Evolutionary conservation across 2,329 filamentous ascomycete species (phyloP), one percentile per base, ranked within the genome.

Genomic region (Talaromyces sp.): DNA sequence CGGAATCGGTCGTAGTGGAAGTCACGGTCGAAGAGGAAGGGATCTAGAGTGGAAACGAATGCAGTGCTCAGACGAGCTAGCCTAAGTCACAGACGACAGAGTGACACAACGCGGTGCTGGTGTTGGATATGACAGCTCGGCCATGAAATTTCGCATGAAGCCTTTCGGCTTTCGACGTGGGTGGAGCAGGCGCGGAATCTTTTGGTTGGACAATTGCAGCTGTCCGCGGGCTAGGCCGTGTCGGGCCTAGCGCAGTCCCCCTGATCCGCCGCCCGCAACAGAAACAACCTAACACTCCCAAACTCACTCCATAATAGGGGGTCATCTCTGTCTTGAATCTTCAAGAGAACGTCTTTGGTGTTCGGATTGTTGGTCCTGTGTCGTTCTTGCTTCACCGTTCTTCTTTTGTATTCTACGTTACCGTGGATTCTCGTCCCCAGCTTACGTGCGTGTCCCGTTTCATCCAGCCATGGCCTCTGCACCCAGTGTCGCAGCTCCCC

Each of bases 381-480:
- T 27, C 25, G 27, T 59, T 29, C 53, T 45, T 38, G 17, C 15
- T 45, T 59, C 65, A 40, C 40, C 29, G 43, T 59, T 61, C 38
- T 68, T 36, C 36, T 59, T 13, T 31, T 22, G 45, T 43, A 40
- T n/a, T n/a, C 13, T n/a, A 45, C 5, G 17, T 43, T 29, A 11
- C 13, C n/a, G 31, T 29, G 11, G 47, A 11, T 38, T n/a, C 27
- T 22, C 15, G 36, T 38, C 58, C 25, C 25, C 36, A 47, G 13
- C 13, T 13, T 43, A 38, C 60, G 51, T 45, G n/a, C 58, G 25
- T 56, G 22, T 25, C 53, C 17, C 19, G 43, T 59, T 49, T 31
- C 84, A 82, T 81, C 82, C 70, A 45, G 80, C 82, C 79, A 89
- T 91, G 87, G 88, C 89, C 75, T 78, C 88, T 77, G 83, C 88